Conservation (phyloP, 164 flowering plant genomes). For the Chloranthus sessilifolius region DNA sequence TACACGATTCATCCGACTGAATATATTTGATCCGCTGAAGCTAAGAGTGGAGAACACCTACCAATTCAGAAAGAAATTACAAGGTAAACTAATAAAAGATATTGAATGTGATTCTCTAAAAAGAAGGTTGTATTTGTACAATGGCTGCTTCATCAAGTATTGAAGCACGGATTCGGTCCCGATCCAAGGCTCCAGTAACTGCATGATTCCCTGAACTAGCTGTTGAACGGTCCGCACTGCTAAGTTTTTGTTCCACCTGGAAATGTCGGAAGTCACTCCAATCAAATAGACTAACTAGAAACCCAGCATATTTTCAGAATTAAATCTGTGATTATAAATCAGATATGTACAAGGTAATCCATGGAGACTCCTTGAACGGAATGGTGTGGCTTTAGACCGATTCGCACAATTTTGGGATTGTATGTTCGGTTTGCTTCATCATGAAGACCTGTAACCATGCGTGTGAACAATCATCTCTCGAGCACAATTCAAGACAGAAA, state of each 20-base stretch:
- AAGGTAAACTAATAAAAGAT: background rate
- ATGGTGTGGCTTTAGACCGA: slow-evolving; percentile 93
- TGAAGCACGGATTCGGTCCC: slow-evolving; percentile 68
- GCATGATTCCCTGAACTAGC: slow-evolving; percentile 59
- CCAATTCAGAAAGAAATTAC: slow-evolving; percentile 12
- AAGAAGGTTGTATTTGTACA: slow-evolving; percentile 38
- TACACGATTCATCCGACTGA: slow-evolving; percentile 58
- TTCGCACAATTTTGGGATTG: slow-evolving; percentile 96
- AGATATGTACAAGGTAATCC: slow-evolving; percentile 79
- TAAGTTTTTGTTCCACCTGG: slow-evolving; percentile 79
- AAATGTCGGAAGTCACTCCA: slow-evolving; percentile 7
- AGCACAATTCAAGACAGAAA: no score
- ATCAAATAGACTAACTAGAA: slow-evolving; percentile 6
- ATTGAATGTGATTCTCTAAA: background rate
- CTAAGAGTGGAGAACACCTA: slow-evolving; percentile 99
- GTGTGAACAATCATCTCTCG: no score
- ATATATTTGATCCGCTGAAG: slow-evolving; percentile 80
- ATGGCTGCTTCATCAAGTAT: slow-evolving; percentile 90
- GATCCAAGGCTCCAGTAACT: slow-evolving; percentile 38
- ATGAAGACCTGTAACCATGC: slow-evolving; percentile 64
- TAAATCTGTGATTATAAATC: background rate
- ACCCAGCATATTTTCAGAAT: background rate
- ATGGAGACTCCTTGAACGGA: slow-evolving; percentile 81
- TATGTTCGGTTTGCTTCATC: slow-evolving; percentile 82
- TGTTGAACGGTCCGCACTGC: slow-evolving; percentile 33